Percentiles rank a stretch among this genome's conserved stretches.
These are phyloP conservation scores for Haplosporangium gracile DNA, from an alignment of 192 early-diverging fungal genomes.

Conservation along the genomic window DNA sequence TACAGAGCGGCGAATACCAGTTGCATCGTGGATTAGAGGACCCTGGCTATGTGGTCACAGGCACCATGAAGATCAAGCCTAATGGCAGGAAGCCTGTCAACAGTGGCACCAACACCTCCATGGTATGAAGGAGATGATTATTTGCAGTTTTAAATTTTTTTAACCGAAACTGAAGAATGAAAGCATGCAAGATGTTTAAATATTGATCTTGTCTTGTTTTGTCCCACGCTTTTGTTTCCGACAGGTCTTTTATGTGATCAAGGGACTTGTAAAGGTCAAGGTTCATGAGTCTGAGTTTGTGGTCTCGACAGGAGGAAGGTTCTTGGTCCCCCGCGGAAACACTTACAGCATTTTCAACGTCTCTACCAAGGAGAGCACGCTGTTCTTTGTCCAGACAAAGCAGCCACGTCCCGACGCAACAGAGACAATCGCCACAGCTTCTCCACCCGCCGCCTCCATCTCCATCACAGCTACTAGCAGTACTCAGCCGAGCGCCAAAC, in stretches of 20 bases:
- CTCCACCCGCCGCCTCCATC: not conserved
- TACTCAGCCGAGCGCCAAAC: not conserved
- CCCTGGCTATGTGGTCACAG: constrained; percentile 16
- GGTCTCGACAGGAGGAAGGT: constrained; percentile 12
- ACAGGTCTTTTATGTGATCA: constrained; percentile 28
- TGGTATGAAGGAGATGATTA: constrained; percentile 9
- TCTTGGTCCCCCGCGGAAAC: constrained; percentile 34
- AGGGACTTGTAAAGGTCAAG: constrained; percentile 17
- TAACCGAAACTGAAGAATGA: not conserved
- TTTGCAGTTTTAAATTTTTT: not conserved
- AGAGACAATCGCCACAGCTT: not conserved
- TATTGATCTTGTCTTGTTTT: not conserved
- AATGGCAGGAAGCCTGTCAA: constrained; percentile 25
- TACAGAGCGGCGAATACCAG: constrained; percentile 23
- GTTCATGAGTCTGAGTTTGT: constrained; percentile 24
- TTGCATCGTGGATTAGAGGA: constrained; percentile 46
- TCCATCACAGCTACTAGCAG: not conserved
- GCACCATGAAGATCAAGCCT: constrained; percentile 23
- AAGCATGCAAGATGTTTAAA: not conserved
- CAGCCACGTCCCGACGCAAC: not conserved
- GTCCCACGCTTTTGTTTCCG: not conserved
- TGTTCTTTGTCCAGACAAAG: constrained; percentile 42
- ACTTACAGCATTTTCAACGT: constrained; percentile 36
- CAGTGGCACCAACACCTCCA: not conserved
- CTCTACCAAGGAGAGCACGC: constrained; percentile 14